Conservation (phyloP, 148 eudicot genomes). For the Chenopodium album region DNA sequence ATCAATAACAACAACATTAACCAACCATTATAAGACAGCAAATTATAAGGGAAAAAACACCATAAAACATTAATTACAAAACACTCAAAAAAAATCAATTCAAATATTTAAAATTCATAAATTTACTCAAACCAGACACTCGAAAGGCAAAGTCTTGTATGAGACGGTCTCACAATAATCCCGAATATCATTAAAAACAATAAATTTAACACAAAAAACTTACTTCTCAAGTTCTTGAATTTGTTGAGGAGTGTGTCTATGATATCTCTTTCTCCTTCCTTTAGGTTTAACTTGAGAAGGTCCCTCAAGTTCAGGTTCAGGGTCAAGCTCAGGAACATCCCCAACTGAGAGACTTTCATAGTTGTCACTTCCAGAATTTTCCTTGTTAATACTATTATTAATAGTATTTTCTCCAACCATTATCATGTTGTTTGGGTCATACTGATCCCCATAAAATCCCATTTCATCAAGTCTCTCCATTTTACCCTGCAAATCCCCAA, state of each 20-base stretch:
- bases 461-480: slow-evolving; percentile 59
- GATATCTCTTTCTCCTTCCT: slow-evolving; percentile 52
- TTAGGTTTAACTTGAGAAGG: slow-evolving; percentile 2
- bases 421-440: slow-evolving; percentile 29
- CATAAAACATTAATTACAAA: slow-evolving; percentile 14
- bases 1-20: slow-evolving; percentile 13
- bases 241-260: slow-evolving; percentile 76
- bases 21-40: slow-evolving; percentile 15
- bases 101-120: neutral
- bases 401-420: slow-evolving; percentile 25
- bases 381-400: slow-evolving; percentile 1
- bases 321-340: slow-evolving; percentile 37
- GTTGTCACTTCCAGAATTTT: slow-evolving; percentile 62
- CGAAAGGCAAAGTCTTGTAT: neutral
- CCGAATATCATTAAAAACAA: neutral
- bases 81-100: neutral
- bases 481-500: slow-evolving; percentile 28
- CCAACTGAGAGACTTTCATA: slow-evolving; percentile 45
- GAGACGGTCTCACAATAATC: neutral
- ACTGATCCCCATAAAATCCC: slow-evolving; percentile 41
- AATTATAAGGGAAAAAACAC: neutral
- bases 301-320: slow-evolving; percentile 20
- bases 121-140: neutral
- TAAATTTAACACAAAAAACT: neutral
- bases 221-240: slow-evolving; percentile 87